A percentile compares a stretch with the other conserved stretches of the same genome.
Evolutionary conservation across 805 yeast genomes (phyloP).

Genomic region (Metschnikowia rubicola): DNA sequence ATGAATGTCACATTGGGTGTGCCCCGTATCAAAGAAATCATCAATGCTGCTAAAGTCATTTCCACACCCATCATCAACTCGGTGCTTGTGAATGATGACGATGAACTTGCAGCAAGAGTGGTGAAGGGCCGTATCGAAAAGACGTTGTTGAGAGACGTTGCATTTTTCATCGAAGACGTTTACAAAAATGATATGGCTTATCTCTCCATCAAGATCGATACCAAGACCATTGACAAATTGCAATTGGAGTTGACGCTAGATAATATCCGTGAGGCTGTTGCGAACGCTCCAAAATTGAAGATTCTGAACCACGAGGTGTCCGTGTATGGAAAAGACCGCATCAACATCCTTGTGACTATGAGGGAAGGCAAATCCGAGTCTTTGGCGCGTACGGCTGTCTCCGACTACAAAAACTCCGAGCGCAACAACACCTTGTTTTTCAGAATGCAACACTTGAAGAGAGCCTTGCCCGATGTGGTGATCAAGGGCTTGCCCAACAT

Average conservation of each 20-base stretch:
- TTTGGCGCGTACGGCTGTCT: constrained; percentile 28
- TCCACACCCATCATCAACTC: constrained; percentile 97
- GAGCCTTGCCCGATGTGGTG: constrained; percentile 81
- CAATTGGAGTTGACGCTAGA: constrained; percentile 86
- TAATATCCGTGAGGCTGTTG: constrained; percentile 80
- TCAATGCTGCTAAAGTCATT: constrained; percentile 91
- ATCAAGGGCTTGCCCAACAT: constrained; percentile 92
- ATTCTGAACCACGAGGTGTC: constrained; percentile 69
- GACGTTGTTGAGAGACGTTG: constrained; percentile 81
- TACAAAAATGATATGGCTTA: constrained; percentile 76
- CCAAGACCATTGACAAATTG: constrained; percentile 78
- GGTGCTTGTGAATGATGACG: constrained; percentile 84
- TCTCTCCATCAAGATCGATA: constrained; percentile 77
- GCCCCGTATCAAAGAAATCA: constrained; percentile 96
- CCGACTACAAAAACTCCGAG: constrained; percentile 37
- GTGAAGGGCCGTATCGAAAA: constrained; percentile 97
- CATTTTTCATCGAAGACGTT: constrained; percentile 89
- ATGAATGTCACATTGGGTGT: constrained; percentile 96
- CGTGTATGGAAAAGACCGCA: constrained; percentile 59
- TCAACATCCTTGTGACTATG: constrained; percentile 58
- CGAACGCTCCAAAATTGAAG: constrained; percentile 84
- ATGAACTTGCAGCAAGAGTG: constrained; percentile 97
- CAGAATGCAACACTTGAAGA: constrained; percentile 83
- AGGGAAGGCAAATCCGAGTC: constrained; percentile 36
- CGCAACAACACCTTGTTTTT: constrained; percentile 60